A percentile compares a stretch with the other conserved stretches of the same genome.
Evolutionary conservation across 2,329 filamentous ascomycete genomes (phyloP).

Genomic region (Akanthomyces muscarius): DNA sequence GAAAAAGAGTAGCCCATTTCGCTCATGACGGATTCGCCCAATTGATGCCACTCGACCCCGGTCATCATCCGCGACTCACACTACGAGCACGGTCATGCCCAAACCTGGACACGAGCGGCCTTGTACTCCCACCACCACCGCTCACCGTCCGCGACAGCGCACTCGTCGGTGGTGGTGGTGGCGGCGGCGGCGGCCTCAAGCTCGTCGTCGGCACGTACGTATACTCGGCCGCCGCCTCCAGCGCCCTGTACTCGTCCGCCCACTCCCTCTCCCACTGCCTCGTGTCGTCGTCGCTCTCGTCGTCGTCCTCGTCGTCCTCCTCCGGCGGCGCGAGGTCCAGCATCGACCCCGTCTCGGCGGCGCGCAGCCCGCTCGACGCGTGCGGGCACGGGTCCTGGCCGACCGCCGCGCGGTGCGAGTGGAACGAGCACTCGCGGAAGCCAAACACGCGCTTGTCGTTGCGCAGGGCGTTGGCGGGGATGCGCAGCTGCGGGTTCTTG

Average conservation of each 20-base stretch:
- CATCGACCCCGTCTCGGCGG: background rate
- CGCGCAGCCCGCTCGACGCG: slow-evolving; percentile 18
- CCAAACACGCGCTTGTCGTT: slow-evolving; percentile 56
- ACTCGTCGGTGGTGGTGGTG: no score
- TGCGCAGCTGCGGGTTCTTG: slow-evolving; percentile 59
- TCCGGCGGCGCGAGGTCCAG: slow-evolving; percentile 13
- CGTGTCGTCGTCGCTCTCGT: background rate
- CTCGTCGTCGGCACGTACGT: slow-evolving; percentile 9
- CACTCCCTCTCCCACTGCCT: slow-evolving; percentile 15
- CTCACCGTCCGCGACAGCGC: background rate
- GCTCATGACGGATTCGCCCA: no score
- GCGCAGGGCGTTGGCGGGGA: slow-evolving; percentile 51
- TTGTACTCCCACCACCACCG: background rate
- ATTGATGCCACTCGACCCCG: no score
- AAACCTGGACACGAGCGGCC: slow-evolving; percentile 2
- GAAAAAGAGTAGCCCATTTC: no score
- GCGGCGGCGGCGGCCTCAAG: background rate
- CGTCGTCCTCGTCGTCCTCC: background rate
- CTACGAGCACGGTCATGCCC: background rate
- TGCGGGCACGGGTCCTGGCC: slow-evolving; percentile 54
- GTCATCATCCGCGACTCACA: no score
- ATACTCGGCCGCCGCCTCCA: background rate
- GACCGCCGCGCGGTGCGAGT: slow-evolving; percentile 52
- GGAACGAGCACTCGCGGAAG: slow-evolving; percentile 59
- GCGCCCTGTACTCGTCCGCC: background rate